Conservation (phyloP, 805 yeast species). For the Candida silvicultrix region DNA sequence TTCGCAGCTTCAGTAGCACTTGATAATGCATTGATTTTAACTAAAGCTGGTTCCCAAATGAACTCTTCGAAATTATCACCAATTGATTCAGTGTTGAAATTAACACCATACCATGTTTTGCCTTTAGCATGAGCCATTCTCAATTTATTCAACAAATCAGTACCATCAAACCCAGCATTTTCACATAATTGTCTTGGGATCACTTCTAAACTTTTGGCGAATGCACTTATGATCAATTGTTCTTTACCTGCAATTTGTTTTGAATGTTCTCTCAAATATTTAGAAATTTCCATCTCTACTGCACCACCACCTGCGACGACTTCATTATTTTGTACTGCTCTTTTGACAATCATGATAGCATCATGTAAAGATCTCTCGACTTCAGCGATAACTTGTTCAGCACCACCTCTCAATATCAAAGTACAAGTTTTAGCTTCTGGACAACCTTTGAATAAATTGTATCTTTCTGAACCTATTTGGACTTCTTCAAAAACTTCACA, state of each 20-base stretch:
- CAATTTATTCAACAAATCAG: constrained; percentile 85
- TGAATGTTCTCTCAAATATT: constrained; percentile 78
- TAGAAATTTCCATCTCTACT: constrained; percentile 94
- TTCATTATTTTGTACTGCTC: constrained; percentile 80
- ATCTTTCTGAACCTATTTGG: constrained; percentile 95
- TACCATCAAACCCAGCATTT: constrained; percentile 97
- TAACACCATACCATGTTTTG: constrained; percentile 87
- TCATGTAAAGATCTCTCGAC: constrained; percentile 97
- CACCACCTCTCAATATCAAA: constrained; percentile 90
- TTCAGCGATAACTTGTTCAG: constrained; percentile 96
- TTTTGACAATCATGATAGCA: constrained; percentile 96
- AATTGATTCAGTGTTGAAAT: constrained; percentile 76
- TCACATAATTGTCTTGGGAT: constrained; percentile 97
- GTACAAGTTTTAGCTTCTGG: constrained; percentile 93
- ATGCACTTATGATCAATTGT: constrained; percentile 86
- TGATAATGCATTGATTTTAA: constrained; percentile 87
- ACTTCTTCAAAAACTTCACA: constrained; percentile 85
- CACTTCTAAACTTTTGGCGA: constrained; percentile 90
- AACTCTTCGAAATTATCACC: constrained; percentile 80
- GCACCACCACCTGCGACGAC: constrained; percentile 99
- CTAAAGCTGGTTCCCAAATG: constrained; percentile 98
- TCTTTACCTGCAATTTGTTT: constrained; percentile 92
- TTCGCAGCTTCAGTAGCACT: constrained; percentile 97
- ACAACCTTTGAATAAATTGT: constrained; percentile 88
- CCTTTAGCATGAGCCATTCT: constrained; percentile 95